Base-by-base conservation (phyloP, 164 flowering plant species). In the Vitis cinerea region DNA sequence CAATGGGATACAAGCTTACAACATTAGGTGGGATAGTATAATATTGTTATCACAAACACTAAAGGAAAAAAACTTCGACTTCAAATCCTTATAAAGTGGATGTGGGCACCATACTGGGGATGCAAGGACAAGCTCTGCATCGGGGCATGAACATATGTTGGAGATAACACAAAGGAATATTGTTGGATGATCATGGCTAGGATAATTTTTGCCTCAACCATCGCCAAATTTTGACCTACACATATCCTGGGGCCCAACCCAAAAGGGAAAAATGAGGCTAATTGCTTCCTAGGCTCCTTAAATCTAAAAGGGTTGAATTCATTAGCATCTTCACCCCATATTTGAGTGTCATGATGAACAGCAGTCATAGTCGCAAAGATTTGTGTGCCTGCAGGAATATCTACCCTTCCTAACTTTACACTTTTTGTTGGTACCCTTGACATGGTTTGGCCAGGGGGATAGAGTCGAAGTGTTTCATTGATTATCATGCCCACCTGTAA, bases 381-480 rank as follows among this genome's bases (percentile, higher is more conserved):
- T 9, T 89, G 85, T 1, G 90, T 85, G 3, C 69, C 67, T 0
- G 83, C 83, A 9, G 97, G 98, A 70, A 93, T 27, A 16, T 78
- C 56, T 9, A 87, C 72, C 16, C 30, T 60, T 37, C 93, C 94
- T 8, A 93, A 70, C 77, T 82, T 84, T 0, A 80, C 72, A 9
- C 75, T 67, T 67, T 81, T 69, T 19, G 57, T 23, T 47, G 89
- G 59, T 63, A 83, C 72, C 68, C 94, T 80, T 78, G 63, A 69
- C 51, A 87, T 17, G 80, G 70, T 65, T 44, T 77, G 76, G 0
- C 81, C 85, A 0, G 97, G 92, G 52, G 94, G 85, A 71, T 93
- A 91, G 17, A 93, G 86, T 1, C 97, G 79, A 47, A 88, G 83
- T 4, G 88, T 81, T 75, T 92, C 98, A 53, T 88, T 83, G 14